Conservation (phyloP, 2,329 filamentous ascomycete genomes). For the Aspergillus quadricinctus region DNA sequence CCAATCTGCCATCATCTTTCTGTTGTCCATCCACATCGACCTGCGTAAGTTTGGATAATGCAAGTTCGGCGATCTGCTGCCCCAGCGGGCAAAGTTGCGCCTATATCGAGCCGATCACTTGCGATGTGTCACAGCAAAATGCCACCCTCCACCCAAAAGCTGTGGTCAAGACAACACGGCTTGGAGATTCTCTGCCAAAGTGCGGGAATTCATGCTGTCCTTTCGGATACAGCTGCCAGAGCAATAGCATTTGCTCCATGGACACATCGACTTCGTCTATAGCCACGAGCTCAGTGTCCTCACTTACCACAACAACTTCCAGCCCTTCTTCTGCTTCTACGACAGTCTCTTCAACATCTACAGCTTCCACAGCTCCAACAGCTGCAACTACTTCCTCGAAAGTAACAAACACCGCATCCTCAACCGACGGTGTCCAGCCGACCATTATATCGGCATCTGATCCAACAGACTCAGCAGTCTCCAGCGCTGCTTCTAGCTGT, state of each 20-base stretch:
- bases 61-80: conserved; percentile 44
- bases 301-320: conserved; percentile 19
- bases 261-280: conserved; percentile 21
- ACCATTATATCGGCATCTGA: neutral
- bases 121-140: conserved; percentile 41
- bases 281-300: conserved; percentile 12
- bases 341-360: conserved; percentile 10
- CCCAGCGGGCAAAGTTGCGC: conserved; percentile 39
- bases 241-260: conserved; percentile 25
- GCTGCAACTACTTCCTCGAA: conserved; percentile 2
- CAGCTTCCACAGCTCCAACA: conserved; percentile 15
- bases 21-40: conserved; percentile 39
- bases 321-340: conserved; percentile 17
- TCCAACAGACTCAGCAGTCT: conserved; percentile 9
- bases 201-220: conserved; percentile 45
- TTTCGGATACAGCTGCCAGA: conserved; percentile 43
- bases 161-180: conserved; percentile 39
- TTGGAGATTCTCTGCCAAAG: conserved; percentile 36
- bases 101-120: conserved; percentile 41
- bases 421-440: neutral
- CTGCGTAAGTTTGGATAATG: conserved; percentile 41
- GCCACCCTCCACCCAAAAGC: conserved; percentile 33
- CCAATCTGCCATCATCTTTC: conserved; percentile 39
- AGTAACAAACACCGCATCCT: neutral
- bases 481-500: conserved; percentile 2